Conservation (phyloP, 73 alveolate species). For the Paramecium caudatum region DNA sequence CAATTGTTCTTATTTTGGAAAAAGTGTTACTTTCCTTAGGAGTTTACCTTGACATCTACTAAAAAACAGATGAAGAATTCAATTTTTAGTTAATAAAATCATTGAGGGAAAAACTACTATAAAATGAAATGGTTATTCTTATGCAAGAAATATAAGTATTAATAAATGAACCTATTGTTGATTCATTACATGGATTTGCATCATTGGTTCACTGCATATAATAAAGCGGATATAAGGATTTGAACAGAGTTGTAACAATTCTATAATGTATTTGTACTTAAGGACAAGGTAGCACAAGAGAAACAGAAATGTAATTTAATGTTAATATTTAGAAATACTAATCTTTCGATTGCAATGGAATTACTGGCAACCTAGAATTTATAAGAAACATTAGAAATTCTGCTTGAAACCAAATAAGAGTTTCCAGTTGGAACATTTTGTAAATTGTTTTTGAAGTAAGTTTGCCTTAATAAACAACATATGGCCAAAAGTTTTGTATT, state of each 20-base stretch:
- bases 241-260: background rate
- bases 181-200: slow-evolving; percentile 54
- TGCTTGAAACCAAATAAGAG: slow-evolving; percentile 11
- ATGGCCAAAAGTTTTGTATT: slow-evolving; percentile 20
- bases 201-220: slow-evolving; percentile 5
- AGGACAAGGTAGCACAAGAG: background rate
- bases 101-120: background rate
- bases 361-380: slow-evolving; percentile 6
- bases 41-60: slow-evolving; percentile 45
- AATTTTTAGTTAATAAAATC: slow-evolving; percentile 17
- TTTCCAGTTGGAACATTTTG: slow-evolving; percentile 39
- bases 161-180: slow-evolving; percentile 3
- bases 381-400: background rate
- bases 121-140: background rate
- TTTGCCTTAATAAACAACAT: background rate
- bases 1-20: slow-evolving; percentile 36
- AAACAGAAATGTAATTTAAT: background rate
- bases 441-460: background rate
- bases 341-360: background rate
- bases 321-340: background rate
- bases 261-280: background rate
- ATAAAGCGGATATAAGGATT: slow-evolving; percentile 33
- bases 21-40: background rate
- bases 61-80: slow-evolving; percentile 58
- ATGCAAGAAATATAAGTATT: slow-evolving; percentile 10